Evolutionary conservation across 495 filamentous ascomycete species (phyloP), one percentile per base, ranked within the genome.

Genomic region (Aspergillus affinis): DNA sequence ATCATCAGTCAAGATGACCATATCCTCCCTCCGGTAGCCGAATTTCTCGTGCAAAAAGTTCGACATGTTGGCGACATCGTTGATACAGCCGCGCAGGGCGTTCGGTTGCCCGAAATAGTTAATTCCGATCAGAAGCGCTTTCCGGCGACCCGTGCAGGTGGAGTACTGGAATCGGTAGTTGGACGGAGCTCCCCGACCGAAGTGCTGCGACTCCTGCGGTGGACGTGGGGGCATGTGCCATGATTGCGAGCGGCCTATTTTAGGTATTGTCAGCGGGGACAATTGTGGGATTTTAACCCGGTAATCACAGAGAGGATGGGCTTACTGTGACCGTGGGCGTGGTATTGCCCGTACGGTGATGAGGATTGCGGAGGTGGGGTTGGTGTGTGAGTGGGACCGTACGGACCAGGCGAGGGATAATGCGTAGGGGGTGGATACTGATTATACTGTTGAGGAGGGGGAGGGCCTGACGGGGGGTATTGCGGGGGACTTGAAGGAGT

Each of bases 31-130:
- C 64, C 90, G 90, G 73, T 98, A 98, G 4, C 89, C 88, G 66
- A 90, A 94, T 56, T 88, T 84, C 60, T 91, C 82, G 62, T 92
- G 87, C 36, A 98, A 82, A 69, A 95, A 98, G 49, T 78, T 81
- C 19, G 91, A 95, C 92, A 98, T 96, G 70, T 97, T 97, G 70
- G 92, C 88, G 51, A 97, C 95, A 73, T 98, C 94, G 75, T 98
- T 98, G 79, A 98, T 98, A 67, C 94, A 98, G 44, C 94, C 94
- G 58, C 90, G 73, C 19, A 98, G 78, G 72, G 95, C 86, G 56
- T 92, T 94, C 32, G 88, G 84, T 70, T 98, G 94, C 13, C 89
- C 86, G 61, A 95, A 91, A 72, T 98, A 98, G 78, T 98, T 98
- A 78, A 98, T 97, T 20, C 94, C 94, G 61, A 98, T 96, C 51